Percentiles rank a stretch among this genome's conserved stretches.
Conservation (phyloP, 2,329 filamentous ascomycete species). For the Fusarium bactridioides region DNA sequence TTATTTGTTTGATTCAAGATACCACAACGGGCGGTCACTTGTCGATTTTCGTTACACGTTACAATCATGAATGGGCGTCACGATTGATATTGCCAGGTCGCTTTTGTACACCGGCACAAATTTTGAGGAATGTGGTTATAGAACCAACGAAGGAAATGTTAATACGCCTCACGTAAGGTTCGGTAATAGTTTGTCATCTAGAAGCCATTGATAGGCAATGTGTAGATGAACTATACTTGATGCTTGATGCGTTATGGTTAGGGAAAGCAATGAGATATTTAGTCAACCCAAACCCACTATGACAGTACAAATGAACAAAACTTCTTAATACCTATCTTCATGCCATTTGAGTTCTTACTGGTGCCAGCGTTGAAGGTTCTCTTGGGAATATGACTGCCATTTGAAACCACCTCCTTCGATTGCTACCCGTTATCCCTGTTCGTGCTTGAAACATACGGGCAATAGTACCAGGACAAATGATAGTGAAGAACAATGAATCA, state of each 20-base stretch:
- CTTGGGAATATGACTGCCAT: neutral
- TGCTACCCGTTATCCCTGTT: neutral
- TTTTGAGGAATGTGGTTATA: constrained; percentile 11
- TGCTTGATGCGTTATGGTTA: constrained; percentile 26
- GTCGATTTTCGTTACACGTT: constrained; percentile 34
- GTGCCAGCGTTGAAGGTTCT: too few relatives aligned
- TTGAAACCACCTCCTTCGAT: neutral
- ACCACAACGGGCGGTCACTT: constrained; percentile 39
- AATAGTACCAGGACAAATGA: neutral
- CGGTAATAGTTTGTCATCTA: constrained; percentile 25
- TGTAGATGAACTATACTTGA: constrained; percentile 20
- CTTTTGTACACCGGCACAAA: constrained; percentile 6
- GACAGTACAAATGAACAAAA: constrained; percentile 2
- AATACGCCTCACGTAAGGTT: constrained; percentile 13
- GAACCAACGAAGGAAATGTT: constrained; percentile 28
- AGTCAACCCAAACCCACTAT: constrained; percentile 1
- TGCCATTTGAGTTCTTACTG: neutral
- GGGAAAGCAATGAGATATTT: constrained; percentile 11
- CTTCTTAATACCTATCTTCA: neutral
- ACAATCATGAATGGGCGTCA: constrained; percentile 43
- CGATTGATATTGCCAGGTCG: constrained; percentile 22
- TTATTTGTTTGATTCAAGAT: constrained; percentile 40
- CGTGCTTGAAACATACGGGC: neutral
- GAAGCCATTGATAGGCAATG: constrained; percentile 14
- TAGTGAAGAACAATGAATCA: neutral